A percentile compares a stretch with the other conserved stretches of the same genome.
Evolutionary conservation across 2,329 filamentous ascomycete species (phyloP).

Genomic region (Tricladium varicosporioides): DNA sequence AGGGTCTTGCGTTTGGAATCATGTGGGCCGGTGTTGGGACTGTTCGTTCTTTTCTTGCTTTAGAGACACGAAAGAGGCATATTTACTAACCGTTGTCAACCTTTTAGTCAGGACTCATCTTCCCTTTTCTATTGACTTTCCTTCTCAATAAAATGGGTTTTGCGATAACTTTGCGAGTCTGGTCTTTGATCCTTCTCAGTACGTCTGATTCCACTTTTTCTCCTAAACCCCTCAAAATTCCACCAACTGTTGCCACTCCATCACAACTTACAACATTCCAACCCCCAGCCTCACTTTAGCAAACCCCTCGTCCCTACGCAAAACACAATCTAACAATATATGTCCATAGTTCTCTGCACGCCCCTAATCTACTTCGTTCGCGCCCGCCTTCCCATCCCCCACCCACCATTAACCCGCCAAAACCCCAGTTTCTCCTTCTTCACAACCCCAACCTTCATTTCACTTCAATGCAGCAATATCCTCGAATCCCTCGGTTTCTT

Average conservation of each 20-base stretch:
- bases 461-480: slow-evolving; percentile 50
- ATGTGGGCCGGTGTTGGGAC: slow-evolving; percentile 39
- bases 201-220: slow-evolving; percentile 38
- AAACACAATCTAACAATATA: slow-evolving; percentile 37
- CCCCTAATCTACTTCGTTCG: slow-evolving; percentile 59
- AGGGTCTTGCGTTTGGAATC: slow-evolving; percentile 48
- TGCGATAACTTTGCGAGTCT: slow-evolving; percentile 39
- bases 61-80: not conserved
- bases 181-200: slow-evolving; percentile 38
- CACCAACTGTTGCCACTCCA: no score
- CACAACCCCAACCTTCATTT: slow-evolving; percentile 43
- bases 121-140: slow-evolving; percentile 39
- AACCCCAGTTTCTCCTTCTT: slow-evolving; percentile 37
- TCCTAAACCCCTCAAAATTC: slow-evolving; percentile 26
- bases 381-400: slow-evolving; percentile 45
- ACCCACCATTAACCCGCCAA: slow-evolving; percentile 7
- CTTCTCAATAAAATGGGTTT: slow-evolving; percentile 43
- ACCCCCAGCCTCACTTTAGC: no score
- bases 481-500: slow-evolving; percentile 54
- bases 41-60: slow-evolving; percentile 1
- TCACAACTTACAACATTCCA: no score
- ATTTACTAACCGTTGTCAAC: not conserved
- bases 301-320: no score
- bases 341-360: slow-evolving; percentile 25
- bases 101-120: slow-evolving; percentile 24